phyloP scores from a whole-genome alignment of 305 asterid species.

The Salvia sclarea region DNA sequence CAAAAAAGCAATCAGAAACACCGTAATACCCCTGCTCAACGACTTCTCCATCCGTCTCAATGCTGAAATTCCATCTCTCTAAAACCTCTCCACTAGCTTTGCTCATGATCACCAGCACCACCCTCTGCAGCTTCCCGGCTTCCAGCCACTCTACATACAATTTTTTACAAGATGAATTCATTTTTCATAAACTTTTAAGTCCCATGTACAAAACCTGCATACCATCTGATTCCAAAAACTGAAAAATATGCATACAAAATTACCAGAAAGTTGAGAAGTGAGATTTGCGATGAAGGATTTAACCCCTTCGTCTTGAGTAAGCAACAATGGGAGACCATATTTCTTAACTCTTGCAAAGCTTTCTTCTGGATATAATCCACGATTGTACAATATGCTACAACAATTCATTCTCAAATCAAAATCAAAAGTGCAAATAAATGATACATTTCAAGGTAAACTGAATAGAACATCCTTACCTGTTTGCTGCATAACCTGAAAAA shows the following conservation, averaged over 20 bases:
- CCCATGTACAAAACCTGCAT: not conserved
- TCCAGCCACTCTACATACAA: conserved; percentile 72
- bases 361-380: conserved; percentile 88
- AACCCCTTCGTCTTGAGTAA: conserved; percentile 90
- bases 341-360: conserved; percentile 83
- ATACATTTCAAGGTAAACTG: not conserved
- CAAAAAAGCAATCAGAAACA: not conserved
- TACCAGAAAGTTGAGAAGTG: conserved; percentile 87
- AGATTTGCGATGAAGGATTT: conserved; percentile 78
- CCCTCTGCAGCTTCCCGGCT: conserved; percentile 83
- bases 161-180: not conserved
- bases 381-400: conserved; percentile 73
- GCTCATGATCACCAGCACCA: conserved; percentile 90
- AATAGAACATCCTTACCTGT: conserved; percentile 45
- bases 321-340: conserved; percentile 86
- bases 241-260: not conserved
- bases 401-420: conserved; percentile 27
- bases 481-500: conserved; percentile 82
- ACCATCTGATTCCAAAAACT: not conserved
- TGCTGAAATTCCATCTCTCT: conserved; percentile 96
- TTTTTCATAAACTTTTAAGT: not conserved
- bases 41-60: conserved; percentile 75
- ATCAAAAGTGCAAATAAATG: not conserved
- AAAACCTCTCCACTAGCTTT: conserved; percentile 76
- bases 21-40: conserved; percentile 73